Base-by-base conservation (phyloP, 805 yeast species). In the Wickerhamiella australiensis region DNA sequence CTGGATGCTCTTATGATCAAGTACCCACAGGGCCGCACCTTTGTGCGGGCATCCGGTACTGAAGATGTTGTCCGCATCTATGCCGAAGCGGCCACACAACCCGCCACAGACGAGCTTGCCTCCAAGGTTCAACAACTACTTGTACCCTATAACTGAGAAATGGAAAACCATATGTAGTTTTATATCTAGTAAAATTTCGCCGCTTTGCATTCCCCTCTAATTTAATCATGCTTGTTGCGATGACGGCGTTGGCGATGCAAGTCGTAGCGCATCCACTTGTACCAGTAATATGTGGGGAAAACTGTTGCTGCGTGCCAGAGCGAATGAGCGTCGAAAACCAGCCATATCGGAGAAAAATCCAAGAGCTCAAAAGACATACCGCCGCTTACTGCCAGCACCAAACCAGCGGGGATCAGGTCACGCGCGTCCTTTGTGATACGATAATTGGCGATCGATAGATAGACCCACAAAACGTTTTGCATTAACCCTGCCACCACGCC, bases 11-110 rank as follows among this genome's bases (percentile, higher is more conserved):
- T 75, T 25, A 90, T 90, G 17, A 60, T 67, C 8, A 66, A 75
- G 56, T 79, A 71, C 54, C 57, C 67, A 0, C 60, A 66, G 15
- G 96, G 90, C 1, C 76, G 98, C 60, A 80, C 94, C 1, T 92
- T 92, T 65, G 97, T 90, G 2, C 77, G 98, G 57, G 97, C 98
- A 8, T 82, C 94, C 53, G 98, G 98, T 12, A 92, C 98, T 1
- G 98, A 92, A 64, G 94, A 92, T 64, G 97, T 96, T 0, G 96
- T 92, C 1, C 77, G 98, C 58, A 85, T 92, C 5, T 92, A 92
- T 57, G 92, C 95, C 0, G 98, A 92, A 65, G 95, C 96, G 0
- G 71, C 68, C 2, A 73, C 77, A 0, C 59, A 58, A 37, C 66
- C 63, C 9, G 73, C 73, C 21, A 78, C 80, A 23, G 73, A 69